A percentile compares a stretch with the other conserved stretches of the same genome.
Evolutionary conservation across 371 early-diverging fungal species (phyloP).

Genomic region (Mortierella sp.): DNA sequence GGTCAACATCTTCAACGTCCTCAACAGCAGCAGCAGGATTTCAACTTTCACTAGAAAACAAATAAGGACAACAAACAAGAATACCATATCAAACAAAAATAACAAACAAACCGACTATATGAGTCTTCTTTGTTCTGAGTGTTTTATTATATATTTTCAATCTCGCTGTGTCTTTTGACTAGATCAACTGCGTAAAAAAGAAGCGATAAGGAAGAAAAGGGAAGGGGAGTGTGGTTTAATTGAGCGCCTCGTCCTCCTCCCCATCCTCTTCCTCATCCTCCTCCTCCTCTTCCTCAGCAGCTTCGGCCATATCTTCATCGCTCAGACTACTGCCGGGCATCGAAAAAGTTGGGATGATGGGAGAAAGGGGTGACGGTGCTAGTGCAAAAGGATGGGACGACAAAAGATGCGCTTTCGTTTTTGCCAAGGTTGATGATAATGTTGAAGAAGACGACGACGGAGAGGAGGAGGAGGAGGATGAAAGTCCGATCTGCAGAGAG

Average conservation of each 20-base stretch:
- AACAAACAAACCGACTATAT: neutral
- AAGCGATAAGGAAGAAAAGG: neutral
- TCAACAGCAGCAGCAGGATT: neutral
- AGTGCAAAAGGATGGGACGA: neutral
- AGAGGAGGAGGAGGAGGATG: neutral
- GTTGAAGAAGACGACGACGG: neutral
- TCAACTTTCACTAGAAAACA: neutral
- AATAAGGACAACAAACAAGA: constrained; percentile 6
- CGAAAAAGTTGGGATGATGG: neutral
- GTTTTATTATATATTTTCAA: neutral
- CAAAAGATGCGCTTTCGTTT: constrained; percentile 5
- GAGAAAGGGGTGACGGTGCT: neutral
- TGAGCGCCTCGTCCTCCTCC: too few relatives aligned
- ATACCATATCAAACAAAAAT: constrained; percentile 7
- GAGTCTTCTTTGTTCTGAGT: neutral
- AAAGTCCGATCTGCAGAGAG: constrained; percentile 19
- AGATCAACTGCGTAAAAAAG: neutral
- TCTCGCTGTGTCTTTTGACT: neutral
- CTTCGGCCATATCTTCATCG: neutral
- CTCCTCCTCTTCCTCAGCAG: neutral
- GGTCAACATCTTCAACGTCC: neutral
- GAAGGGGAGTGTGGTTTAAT: neutral
- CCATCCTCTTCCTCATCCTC: neutral
- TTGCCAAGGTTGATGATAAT: neutral
- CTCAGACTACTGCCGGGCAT: neutral